phyloP scores from a whole-genome alignment of 495 filamentous ascomycete genomes.

The Aspergillus haitiensis region DNA sequence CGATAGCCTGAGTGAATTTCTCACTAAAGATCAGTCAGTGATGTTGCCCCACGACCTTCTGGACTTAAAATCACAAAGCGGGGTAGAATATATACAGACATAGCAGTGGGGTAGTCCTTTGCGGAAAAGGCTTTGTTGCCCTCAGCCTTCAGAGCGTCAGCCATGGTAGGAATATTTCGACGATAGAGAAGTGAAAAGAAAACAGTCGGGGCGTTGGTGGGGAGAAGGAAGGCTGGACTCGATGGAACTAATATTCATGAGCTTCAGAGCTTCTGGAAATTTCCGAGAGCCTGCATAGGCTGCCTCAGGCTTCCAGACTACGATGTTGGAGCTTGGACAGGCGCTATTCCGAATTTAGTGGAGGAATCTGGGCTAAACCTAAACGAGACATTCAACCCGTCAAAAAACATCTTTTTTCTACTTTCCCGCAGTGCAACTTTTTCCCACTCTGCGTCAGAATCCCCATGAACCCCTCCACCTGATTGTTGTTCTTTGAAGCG shows the following conservation, averaged over 20 bases:
- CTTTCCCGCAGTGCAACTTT: constrained; percentile 21
- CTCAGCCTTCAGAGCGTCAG: constrained; percentile 79
- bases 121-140: constrained; percentile 97
- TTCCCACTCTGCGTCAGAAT: background rate
- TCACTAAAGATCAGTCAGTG: constrained; percentile 54
- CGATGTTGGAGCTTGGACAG: constrained; percentile 21
- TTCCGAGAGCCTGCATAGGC: constrained; percentile 32
- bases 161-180: constrained; percentile 39
- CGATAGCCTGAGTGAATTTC: constrained; percentile 92
- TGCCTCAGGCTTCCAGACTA: constrained; percentile 33
- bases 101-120: constrained; percentile 92
- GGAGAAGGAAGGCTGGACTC: constrained; percentile 9
- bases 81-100: constrained; percentile 63
- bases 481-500: background rate
- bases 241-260: constrained; percentile 24
- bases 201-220: constrained; percentile 3
- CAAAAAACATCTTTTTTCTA: constrained; percentile 36
- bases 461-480: background rate
- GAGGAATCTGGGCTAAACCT: constrained; percentile 25
- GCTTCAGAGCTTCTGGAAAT: constrained; percentile 51
- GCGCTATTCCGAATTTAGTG: constrained; percentile 32
- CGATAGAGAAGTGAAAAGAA: constrained; percentile 9
- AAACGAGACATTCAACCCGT: constrained; percentile 31
- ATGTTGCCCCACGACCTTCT: background rate
- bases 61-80: constrained; percentile 8